Base-by-base conservation (phyloP, 768 basidiomycete genomes). In the Phlegmacium glaucopus region DNA sequence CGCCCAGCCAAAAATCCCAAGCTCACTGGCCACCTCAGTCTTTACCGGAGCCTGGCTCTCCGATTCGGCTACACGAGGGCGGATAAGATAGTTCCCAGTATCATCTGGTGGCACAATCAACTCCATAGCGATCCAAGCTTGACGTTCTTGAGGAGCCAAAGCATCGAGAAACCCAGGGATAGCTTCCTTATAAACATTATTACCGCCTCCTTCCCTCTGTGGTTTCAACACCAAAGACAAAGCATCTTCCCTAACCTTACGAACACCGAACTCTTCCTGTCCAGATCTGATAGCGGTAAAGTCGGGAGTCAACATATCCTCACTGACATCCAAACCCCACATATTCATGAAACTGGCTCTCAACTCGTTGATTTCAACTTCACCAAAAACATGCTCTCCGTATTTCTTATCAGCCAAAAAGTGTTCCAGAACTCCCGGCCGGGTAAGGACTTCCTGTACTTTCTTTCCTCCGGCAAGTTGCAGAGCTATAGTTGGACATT, bases 391-490 rank as follows among this genome's bases (percentile, higher is more conserved):
- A 12, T 60, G 57, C 6, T 52, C 42, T 3, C 69, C 66, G 52
- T 72, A 70, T 45, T 68, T 71, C 26, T 58, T 50, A 49, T 76
- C 62, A 16, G 61, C 62, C 30, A 94, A 71, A 68, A 94, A 94
- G 11, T 71, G 69, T 55, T 91, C 90, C 16, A 95, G 72, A 6
- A 90, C 67, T 1, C 84, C 84, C 0, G 82, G 80, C 22, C 81
- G 77, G 6, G 85, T 79, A 12, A 99, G 75, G 0, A 87, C 88
- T 58, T 97, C 84, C 64, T 98, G 95, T 0, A 99, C 82, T 61
- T 96, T 96, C 75, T 99, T 99, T 3, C 87, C 85, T 0, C 95
- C 95, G 0, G 94, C 93, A n/a, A 97, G 81, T 54, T 98, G 95
- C 11, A 98, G 76, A 5, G 87, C 83, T 54, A 97, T 81, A 1